These are phyloP conservation scores for Zoysia japonica DNA, from an alignment of 176 grass and related monocot species.

Conservation along the genomic window DNA sequence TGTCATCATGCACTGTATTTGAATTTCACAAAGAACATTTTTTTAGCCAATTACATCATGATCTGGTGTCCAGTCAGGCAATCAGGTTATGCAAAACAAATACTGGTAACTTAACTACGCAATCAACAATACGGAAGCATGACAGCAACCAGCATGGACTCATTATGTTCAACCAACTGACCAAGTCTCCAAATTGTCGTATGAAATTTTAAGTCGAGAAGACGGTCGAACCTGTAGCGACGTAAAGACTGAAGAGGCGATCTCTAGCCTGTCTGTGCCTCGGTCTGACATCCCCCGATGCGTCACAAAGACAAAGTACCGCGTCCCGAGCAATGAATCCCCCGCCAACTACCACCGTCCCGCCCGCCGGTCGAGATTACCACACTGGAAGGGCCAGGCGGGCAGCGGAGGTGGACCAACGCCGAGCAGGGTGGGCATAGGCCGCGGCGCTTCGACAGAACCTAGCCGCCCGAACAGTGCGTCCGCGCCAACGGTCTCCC, in stretches of 20 bases:
- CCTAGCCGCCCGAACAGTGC: no score
- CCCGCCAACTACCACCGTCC: not conserved
- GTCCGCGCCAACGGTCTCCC: no score
- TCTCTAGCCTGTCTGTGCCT: not conserved
- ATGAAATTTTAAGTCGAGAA: slow-evolving; percentile 12
- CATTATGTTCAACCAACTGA: not conserved
- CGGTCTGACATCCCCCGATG: not conserved
- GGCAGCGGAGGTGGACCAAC: not conserved
- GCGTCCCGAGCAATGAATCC: not conserved
- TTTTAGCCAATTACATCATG: not conserved
- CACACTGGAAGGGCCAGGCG: not conserved
- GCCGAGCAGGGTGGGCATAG: not conserved
- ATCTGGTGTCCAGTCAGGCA: not conserved
- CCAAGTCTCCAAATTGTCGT: not conserved
- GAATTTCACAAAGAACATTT: not conserved
- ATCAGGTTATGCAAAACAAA: not conserved
- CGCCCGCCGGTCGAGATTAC: not conserved
- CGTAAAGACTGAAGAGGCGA: not conserved
- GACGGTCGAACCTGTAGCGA: slow-evolving; percentile 1
- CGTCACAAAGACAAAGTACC: not conserved
- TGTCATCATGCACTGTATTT: slow-evolving; percentile 9
- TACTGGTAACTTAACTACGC: not conserved
- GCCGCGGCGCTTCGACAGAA: not conserved
- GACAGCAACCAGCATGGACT: not conserved
- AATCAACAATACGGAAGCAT: not conserved